Evolutionary conservation across 31 red algal genomes (phyloP), one percentile per base, ranked within the genome.

Genomic region (Odonthalia washingtoniensis): DNA sequence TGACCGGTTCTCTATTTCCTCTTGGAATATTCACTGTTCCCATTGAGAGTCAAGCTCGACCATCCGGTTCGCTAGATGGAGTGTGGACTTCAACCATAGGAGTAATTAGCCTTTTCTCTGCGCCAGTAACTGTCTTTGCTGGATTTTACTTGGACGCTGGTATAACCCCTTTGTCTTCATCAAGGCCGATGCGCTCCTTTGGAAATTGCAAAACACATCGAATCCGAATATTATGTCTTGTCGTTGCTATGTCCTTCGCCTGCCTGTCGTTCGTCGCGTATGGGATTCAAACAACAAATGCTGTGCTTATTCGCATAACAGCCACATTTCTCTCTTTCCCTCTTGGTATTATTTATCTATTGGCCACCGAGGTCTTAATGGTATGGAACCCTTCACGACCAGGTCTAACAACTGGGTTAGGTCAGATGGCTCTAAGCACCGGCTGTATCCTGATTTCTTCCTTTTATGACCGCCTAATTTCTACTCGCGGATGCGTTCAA

Each of bases 31-130:
- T 79, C 46, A 61, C 60, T 34, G 46, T 53, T n/a, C 45, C 30
- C 1, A 53, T 79, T 2, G 75, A 79, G 31, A 53, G 36, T 35
- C 1, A 21, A 3, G 44, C 75, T 35, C 5, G 60, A 34, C 44
- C 75, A 30, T 16, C 28, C 30, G 46, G 60, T 12, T 12, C 40
- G 6, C 31, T 79, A 5, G 75, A 79, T 31, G 49, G 49, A 14
- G 45, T 79, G 35, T 79, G 75, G 75, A 53, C 46, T 24, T 60
- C 75, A 1, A 53, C 75, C 26, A 79, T 79, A 36, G 75, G 75
- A 28, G 45, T 53, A 1, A 79, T 79, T 36, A 45, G 60, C 46
- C 60, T 79, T 33, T 37, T 79, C 3, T 79, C 75, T 1, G 75
- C 45, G 46, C 75, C 75, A 0, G 60, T 79, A 41, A 79, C 60